A percentile compares a stretch with the other conserved stretches of the same genome.
Conservation (phyloP, 768 basidiomycete genomes). For the Mycena capillaripes region DNA sequence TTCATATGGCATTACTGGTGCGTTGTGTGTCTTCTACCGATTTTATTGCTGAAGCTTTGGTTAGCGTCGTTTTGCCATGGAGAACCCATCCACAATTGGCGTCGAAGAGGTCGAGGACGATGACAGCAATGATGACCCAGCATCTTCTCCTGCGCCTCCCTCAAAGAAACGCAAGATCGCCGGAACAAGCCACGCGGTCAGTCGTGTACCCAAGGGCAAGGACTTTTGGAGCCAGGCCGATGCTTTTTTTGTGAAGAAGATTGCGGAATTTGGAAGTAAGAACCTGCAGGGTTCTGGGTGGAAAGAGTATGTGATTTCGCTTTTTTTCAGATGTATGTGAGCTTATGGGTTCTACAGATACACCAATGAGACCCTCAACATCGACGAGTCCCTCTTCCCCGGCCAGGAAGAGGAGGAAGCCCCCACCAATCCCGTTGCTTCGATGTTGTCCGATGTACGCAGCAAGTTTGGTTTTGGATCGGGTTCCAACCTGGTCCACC, state of each 20-base stretch:
- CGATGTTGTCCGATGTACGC: no score
- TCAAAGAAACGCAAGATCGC: background rate
- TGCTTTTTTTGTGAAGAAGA: background rate
- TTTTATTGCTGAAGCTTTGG: background rate
- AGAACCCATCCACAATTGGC: background rate
- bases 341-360: background rate
- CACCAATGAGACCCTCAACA: background rate
- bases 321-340: background rate
- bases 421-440: background rate
- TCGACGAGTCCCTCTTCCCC: background rate
- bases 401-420: background rate
- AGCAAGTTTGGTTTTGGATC: no score
- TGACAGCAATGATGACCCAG: background rate
- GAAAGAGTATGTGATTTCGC: background rate
- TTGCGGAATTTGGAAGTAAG: background rate
- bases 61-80: background rate
- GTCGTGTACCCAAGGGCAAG: slow-evolving; percentile 2
- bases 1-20: background rate
- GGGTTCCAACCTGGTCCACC: no score
- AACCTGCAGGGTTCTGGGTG: slow-evolving; percentile 3
- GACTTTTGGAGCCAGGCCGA: slow-evolving; percentile 16
- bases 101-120: slow-evolving; percentile 9
- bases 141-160: background rate
- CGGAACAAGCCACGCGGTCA: background rate
- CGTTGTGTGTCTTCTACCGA: background rate